Base-by-base conservation (phyloP, 2,329 filamentous ascomycete genomes). In the Fusarium luffae region DNA sequence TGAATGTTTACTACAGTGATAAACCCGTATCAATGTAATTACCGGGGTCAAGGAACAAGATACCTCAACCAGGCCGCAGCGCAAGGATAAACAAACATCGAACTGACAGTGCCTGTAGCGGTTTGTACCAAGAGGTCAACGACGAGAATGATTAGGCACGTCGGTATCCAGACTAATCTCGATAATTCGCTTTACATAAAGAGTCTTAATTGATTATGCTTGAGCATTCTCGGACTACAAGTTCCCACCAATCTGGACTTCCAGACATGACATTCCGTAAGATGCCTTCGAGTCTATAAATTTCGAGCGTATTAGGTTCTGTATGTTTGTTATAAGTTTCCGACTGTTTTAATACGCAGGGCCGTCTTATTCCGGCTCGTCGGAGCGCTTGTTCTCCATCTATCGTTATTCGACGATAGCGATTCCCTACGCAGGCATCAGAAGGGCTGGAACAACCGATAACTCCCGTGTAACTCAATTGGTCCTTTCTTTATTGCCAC, bases 381-480 rank as follows among this genome's bases (percentile, higher is more conserved):
- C 41, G 19, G 41, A 18, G 9, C 14, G 19, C 14, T 28, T 28
- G 9, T 43, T 11, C 21, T 43, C 14, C 23, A 14, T 23, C 3
- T 43, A 43, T 43, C 5, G 19, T 21, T 18, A 43, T 23, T 16
- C 9, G 41, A 23, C 8, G 21, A 21, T 7, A 10, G 9, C 9
- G 21, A 41, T 51, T 13, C 48, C 18, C 32, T 25, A 4, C 21
- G n/a, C 37, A 40, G 42, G 37, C 21, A 41, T 47, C 9, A 28
- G 23, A 46, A 28, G 40, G 28, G 12, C 6, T 30, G 28, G 12
- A 19, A 34, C 44, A 54, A 41, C 57, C 54, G 54, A 54, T 40
- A 71, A 71, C 58, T 70, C 27, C 64, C 55, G 68, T 27, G 28
- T 23, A 43, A 54, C 12, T 65, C 46, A 50, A 54, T 58, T 69